A percentile compares a stretch with the other conserved stretches of the same genome.
Evolutionary conservation across 2,329 filamentous ascomycete species (phyloP).

Genomic region (Camillea tinctor): DNA sequence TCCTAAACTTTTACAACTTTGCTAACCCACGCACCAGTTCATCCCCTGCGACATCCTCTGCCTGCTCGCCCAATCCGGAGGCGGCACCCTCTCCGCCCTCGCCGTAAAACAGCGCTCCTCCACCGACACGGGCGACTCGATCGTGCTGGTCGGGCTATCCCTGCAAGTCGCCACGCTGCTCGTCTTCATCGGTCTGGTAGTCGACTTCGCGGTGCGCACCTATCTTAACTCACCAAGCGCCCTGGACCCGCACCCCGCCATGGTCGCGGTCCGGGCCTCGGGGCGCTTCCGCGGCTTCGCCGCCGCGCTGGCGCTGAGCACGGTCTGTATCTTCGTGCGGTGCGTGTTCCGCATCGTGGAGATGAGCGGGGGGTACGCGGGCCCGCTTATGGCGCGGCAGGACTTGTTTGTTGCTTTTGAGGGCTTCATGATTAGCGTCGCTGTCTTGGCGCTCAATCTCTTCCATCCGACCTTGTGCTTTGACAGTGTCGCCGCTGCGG

Average conservation of each 20-base stretch:
- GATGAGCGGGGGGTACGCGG: slow-evolving; percentile 62
- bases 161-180: slow-evolving; percentile 59
- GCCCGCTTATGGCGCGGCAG: slow-evolving; percentile 55
- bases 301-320: slow-evolving; percentile 53
- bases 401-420: slow-evolving; percentile 58
- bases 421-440: slow-evolving; percentile 50
- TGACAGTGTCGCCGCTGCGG: slow-evolving; percentile 14
- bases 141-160: slow-evolving; percentile 64
- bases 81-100: slow-evolving; percentile 53
- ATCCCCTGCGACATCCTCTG: slow-evolving; percentile 62
- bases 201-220: slow-evolving; percentile 50
- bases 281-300: slow-evolving; percentile 54
- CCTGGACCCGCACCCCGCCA: slow-evolving; percentile 39
- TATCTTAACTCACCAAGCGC: slow-evolving; percentile 31
- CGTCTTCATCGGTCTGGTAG: slow-evolving; percentile 50
- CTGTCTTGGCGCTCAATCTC: slow-evolving; percentile 44
- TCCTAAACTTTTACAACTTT: neutral
- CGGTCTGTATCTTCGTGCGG: slow-evolving; percentile 63
- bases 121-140: slow-evolving; percentile 49
- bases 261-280: slow-evolving; percentile 39
- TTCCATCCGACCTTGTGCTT: slow-evolving; percentile 42
- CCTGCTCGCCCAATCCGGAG: slow-evolving; percentile 58
- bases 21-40: slow-evolving; percentile 45
- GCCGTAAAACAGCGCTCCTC: slow-evolving; percentile 38
- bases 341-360: slow-evolving; percentile 66